Percentiles rank a stretch among this genome's conserved stretches.
phyloP scores from a whole-genome alignment of 2,329 filamentous ascomycete species.

The Aschersonia sp. region DNA sequence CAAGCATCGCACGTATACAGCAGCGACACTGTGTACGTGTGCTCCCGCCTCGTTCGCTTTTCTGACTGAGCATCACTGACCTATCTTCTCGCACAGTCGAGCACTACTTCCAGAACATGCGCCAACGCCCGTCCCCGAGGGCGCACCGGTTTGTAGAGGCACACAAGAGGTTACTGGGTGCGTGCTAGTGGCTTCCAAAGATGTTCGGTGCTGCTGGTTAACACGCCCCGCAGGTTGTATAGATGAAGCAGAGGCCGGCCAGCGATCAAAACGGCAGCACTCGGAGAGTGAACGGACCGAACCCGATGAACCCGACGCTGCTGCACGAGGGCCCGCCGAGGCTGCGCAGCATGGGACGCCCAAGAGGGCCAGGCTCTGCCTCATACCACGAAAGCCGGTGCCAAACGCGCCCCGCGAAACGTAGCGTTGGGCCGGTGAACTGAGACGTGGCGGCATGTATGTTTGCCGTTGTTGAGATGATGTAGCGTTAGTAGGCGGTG shows the following conservation, averaged over 20 bases:
- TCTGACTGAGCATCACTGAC: neutral
- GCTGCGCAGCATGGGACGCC: neutral
- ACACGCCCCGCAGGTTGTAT: neutral
- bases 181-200: conserved; percentile 1
- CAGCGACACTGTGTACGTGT: conserved; percentile 24
- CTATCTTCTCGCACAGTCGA: conserved; percentile 17
- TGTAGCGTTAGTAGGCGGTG: too few relatives aligned
- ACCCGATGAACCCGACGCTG: neutral
- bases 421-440: neutral
- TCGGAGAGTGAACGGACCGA: too few relatives aligned
- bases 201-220: neutral
- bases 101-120: conserved; percentile 29
- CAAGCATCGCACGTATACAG: conserved; percentile 24
- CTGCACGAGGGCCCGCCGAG: neutral
- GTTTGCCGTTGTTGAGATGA: neutral
- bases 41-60: neutral
- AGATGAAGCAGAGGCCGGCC: too few relatives aligned
- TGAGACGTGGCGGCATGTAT: neutral
- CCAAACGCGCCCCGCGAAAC: neutral
- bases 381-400: neutral
- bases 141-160: conserved; percentile 18
- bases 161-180: conserved; percentile 14
- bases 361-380: neutral
- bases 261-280: too few relatives aligned
- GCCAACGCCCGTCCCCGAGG: conserved; percentile 22